Base-by-base conservation (phyloP, 257 asterid genomes). In the Solanum gracilifrons region DNA sequence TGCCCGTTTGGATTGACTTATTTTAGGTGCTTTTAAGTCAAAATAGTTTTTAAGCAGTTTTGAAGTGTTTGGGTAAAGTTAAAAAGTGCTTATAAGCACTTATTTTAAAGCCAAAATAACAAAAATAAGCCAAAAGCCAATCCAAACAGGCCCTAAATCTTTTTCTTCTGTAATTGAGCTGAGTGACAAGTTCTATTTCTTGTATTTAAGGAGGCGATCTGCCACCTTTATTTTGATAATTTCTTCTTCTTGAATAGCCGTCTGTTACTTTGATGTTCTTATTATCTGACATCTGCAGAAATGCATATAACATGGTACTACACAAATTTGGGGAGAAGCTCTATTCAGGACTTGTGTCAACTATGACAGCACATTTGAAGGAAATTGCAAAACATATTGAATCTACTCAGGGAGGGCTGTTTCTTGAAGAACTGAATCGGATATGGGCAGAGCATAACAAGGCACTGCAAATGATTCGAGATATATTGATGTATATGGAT, bases 381-480 rank as follows among this genome's bases (percentile, higher is more conserved):
- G 92, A 90, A 51, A 90, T 90, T 73, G 84, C 92, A 16, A 88
- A 90, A 79, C 83, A 66, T 15, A 72, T 89, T 13, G 91, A 89
- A 84, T 87, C 74, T 82, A 68, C 91, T 27, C 91, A 89, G 58
- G 91, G 91, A 20, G 88, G 88, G 33, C 62, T 83, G 74, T 89
- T 89, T 82, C 82, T 90, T 48, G 92, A 90, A 82, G 92, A 90
- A 88, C 90, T 90, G 48, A 90, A 90, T 55, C 62, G 86, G 58
- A 90, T 86, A 88, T 90, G 92, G 92, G 72, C 82, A 12, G 90
- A 90, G 74, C 92, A 90, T 83, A 90, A 86, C 87, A 90, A 90
- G 88, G 92, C 92, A 82, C 84, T 88, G 86, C 92, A 90, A 77
- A 90, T 90, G 91, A 89, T 89, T 75, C 90, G 91, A 29, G 91